These are phyloP conservation scores for Zygoascus hellenicus DNA, from an alignment of 1,139 yeast genomes.

Conservation along the genomic window DNA sequence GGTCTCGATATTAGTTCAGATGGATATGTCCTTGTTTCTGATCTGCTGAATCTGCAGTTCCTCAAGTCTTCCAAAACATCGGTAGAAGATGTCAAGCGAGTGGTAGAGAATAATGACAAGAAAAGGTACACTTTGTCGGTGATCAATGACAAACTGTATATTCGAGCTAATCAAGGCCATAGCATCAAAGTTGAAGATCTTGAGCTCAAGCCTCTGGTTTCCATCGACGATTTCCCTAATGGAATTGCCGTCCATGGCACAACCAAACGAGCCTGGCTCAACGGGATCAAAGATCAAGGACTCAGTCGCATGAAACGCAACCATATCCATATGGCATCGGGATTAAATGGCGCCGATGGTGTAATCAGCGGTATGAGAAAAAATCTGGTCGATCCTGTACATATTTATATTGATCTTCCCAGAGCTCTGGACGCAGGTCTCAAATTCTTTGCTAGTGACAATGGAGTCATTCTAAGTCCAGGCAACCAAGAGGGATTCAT, in stretches of 20 bases:
- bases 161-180: constrained; percentile 94
- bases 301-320: constrained; percentile 65
- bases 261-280: constrained; percentile 41
- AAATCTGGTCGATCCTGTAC: constrained; percentile 42
- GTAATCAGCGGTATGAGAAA: constrained; percentile 69
- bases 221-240: constrained; percentile 37
- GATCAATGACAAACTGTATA: constrained; percentile 34
- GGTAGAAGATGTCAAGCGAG: constrained; percentile 49
- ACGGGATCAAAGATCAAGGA: constrained; percentile 52
- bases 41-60: constrained; percentile 52
- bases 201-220: constrained; percentile 30
- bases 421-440: constrained; percentile 44
- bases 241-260: constrained; percentile 74
- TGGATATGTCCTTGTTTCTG: constrained; percentile 58
- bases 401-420: constrained; percentile 56
- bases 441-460: constrained; percentile 57
- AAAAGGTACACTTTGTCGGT: constrained; percentile 51
- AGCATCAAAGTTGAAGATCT: constrained; percentile 53
- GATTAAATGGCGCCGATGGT: constrained; percentile 35
- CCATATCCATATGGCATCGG: constrained; percentile 75
- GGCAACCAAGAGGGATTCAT: constrained; percentile 57
- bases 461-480: constrained; percentile 66
- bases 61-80: constrained; percentile 47
- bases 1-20: constrained; percentile 53
- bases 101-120: constrained; percentile 65